These are phyloP conservation scores for Chimonanthus salicifolius DNA, from an alignment of 164 flowering plant species.

Conservation along the genomic window DNA sequence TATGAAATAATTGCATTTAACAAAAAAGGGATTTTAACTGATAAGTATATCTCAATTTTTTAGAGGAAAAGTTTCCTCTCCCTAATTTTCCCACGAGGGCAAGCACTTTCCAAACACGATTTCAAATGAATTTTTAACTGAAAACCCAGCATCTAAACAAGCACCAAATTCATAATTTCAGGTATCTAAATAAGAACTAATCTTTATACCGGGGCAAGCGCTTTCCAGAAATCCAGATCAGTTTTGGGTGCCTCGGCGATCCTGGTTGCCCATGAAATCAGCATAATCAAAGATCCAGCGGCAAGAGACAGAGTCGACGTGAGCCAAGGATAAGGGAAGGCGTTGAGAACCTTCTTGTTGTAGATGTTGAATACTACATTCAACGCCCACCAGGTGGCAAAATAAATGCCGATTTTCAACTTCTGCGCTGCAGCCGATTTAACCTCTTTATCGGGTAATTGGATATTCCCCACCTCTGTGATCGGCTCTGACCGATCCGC, in stretches of 20 bases:
- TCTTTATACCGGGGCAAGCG: constrained; percentile 65
- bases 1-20: too few relatives aligned
- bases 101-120: too few relatives aligned
- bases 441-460: constrained; percentile 8
- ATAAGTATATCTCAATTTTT: too few relatives aligned
- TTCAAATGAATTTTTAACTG: too few relatives aligned
- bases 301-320: constrained; percentile 87
- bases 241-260: constrained; percentile 70
- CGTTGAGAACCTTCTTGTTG: constrained; percentile 89
- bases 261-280: constrained; percentile 69
- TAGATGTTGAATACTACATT: constrained; percentile 85
- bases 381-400: constrained; percentile 90
- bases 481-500: constrained; percentile 43
- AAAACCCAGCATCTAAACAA: too few relatives aligned
- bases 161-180: too few relatives aligned
- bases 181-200: background rate
- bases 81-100: too few relatives aligned
- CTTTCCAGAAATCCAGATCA: constrained; percentile 80
- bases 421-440: constrained; percentile 51
- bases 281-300: constrained; percentile 72
- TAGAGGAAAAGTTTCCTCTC: too few relatives aligned
- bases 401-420: constrained; percentile 66
- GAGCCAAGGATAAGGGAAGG: constrained; percentile 82
- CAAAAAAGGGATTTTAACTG: too few relatives aligned
- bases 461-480: background rate